Evolutionary conservation across 2,329 filamentous ascomycete species (phyloP), one percentile per base, ranked within the genome.

Genomic region (Triangularia setosa): DNA sequence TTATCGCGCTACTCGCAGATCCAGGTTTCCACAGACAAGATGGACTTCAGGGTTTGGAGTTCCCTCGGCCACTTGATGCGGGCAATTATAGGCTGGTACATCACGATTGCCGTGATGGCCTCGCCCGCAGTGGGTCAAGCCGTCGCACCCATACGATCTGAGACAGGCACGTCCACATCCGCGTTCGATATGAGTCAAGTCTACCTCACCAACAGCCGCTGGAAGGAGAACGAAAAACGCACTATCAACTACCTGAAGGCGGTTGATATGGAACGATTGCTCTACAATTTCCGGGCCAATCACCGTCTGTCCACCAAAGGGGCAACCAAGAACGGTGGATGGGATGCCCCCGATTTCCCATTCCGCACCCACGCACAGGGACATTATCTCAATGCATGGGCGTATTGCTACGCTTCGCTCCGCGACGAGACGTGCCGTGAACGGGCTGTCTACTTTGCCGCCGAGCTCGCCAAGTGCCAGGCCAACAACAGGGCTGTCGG

Each of bases 261-360:
- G 27, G 75, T 83, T 23, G 76, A 82, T 60, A 67, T 78, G 0
- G 77, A 83, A 18, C 76, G 81, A 1, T 72, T 83, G 1, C 76
- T 83, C 18, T 83, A 83, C 72, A 77, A 78, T 68, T 84, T 83
- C 72, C 76, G 81, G 18, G 67, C 72, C 28, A 83, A 76, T 56
- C 81, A 83, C 63, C 73, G 76, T 18, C 68, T 83, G 0, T 78
- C 77, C 2, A 84, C 81, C 8, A 75, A 80, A 2, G 79, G 79
- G 1, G 82, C 81, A 1, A 66, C 72, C 1, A 58, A 75, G 5
- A 81, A 82, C 57, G 80, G 80, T 1, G 83, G 82, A 2, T 84
- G 83, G 83, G 83, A 85, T 70, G 80, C 80, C 1, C 83, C 83
- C 0, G 74, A 79, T 56, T 84, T 85, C 54, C 82, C 83, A 0